Evolutionary conservation across 805 yeast species (phyloP).

Genomic region (Candida stauntonica): DNA sequence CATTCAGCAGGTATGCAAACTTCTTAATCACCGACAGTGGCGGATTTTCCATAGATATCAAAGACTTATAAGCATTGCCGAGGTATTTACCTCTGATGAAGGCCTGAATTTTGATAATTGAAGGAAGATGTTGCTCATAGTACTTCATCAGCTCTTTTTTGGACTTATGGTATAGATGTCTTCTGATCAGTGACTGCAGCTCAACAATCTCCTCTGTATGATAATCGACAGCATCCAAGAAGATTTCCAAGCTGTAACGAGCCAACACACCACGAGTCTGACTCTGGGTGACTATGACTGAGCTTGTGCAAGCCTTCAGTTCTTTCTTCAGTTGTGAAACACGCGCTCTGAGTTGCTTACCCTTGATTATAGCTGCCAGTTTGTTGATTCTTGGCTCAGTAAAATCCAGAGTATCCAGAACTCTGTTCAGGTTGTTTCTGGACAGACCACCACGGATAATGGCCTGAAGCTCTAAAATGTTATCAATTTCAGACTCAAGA

Average conservation of each 20-base stretch:
- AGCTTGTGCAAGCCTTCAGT: slow-evolving; percentile 1
- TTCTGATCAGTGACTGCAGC: slow-evolving; percentile 56
- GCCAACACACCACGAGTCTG: slow-evolving; percentile 57
- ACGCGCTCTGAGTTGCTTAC: slow-evolving; percentile 30
- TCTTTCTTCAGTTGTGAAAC: slow-evolving; percentile 7
- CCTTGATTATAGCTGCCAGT: slow-evolving; percentile 39
- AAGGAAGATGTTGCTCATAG: slow-evolving; percentile 52
- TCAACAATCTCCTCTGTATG: slow-evolving; percentile 35
- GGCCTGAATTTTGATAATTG: slow-evolving; percentile 71
- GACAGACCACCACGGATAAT: slow-evolving; percentile 41
- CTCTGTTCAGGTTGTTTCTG: slow-evolving; percentile 25
- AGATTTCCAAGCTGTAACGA: slow-evolving; percentile 52
- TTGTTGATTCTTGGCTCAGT: slow-evolving; percentile 23
- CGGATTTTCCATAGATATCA: slow-evolving; percentile 70
- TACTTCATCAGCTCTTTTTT: slow-evolving; percentile 34
- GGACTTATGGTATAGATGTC: slow-evolving; percentile 37
- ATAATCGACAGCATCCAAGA: slow-evolving; percentile 48
- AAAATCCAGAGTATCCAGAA: slow-evolving; percentile 25
- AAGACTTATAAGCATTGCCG: slow-evolving; percentile 66
- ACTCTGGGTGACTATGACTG: slow-evolving; percentile 48
- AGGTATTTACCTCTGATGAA: slow-evolving; percentile 62
- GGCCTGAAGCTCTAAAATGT: slow-evolving; percentile 49
- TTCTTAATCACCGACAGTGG: slow-evolving; percentile 70
- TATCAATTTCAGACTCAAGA: slow-evolving; percentile 1
- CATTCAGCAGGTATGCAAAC: slow-evolving; percentile 72